Base-by-base conservation (phyloP, 1,284 basidiomycete species). In the Boletellus sp. region DNA sequence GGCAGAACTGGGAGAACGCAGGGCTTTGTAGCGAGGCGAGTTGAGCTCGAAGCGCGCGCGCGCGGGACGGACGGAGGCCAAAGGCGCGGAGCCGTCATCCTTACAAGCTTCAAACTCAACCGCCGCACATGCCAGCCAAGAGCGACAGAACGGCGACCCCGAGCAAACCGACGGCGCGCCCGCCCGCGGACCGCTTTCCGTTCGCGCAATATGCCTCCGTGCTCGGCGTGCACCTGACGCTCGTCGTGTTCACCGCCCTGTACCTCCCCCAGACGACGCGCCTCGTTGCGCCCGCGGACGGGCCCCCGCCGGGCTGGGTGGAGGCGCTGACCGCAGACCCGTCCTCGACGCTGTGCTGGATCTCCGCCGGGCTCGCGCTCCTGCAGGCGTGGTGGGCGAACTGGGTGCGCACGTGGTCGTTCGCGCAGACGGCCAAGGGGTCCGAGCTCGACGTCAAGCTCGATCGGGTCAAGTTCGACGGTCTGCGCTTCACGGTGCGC, bases 301-400 rank as follows among this genome's bases (percentile, higher is more conserved):
- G 77, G 48, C 82, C 83, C 6, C 82, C 85, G 55, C 76, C 79
- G 55, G 74, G 76, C 16, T 80, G 87, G 58, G 66, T 91, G 17
- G 78, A 79, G 20, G 70, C 79, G 1, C 63, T 93, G 49, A 91
- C 91, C 2, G 61, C 72, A 13, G 77, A 75, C 55, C 86, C 89
- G 2, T 61, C 70, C 2, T 66, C 69, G 19, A 90, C 88, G 0
- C 65, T 87, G 34, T 57, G 70, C 6, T 89, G 82, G 72, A 69
- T 84, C 36, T 78, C 76, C 41, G 59, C 66, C 0, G 90, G 88
- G 2, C 71, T 76, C 0, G 55, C 67, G 4, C 47, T 88, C 3
- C 64, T 89, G 34, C 79, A 87, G 58, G 66, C 68, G 8, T 91
- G 87, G 84, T 91, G 87, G 86, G 84, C 78, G 2, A 74, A 76